Percentiles rank a stretch among this genome's conserved stretches.
Evolutionary conservation across 257 asterid species (phyloP).

Genomic region (Thymus quinquecostatus): DNA sequence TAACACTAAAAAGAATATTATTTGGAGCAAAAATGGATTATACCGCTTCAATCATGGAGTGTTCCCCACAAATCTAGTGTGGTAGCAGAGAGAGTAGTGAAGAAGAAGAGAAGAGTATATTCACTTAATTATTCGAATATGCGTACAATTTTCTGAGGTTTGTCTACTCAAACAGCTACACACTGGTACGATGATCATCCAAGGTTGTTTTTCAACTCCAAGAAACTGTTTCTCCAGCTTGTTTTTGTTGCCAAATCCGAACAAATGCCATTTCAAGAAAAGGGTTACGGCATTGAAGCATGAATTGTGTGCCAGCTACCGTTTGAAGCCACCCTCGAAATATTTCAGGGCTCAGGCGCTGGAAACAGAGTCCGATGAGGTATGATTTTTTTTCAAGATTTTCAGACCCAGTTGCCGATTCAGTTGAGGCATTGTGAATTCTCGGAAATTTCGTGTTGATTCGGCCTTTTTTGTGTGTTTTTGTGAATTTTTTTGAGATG

Average conservation of each 20-base stretch:
- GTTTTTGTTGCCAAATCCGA: constrained; percentile 22
- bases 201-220: constrained; percentile 26
- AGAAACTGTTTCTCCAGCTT: constrained; percentile 30
- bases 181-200: constrained; percentile 39
- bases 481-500: background rate
- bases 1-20: background rate
- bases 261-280: constrained; percentile 29
- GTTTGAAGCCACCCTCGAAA: constrained; percentile 26
- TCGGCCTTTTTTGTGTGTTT: constrained; percentile 4
- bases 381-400: constrained; percentile 19
- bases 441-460: constrained; percentile 12
- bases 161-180: constrained; percentile 17
- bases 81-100: background rate
- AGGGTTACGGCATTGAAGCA: constrained; percentile 23
- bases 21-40: constrained; percentile 1
- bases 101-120: background rate
- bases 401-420: background rate
- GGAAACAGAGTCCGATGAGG: constrained; percentile 34
- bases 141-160: background rate
- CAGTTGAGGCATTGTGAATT: constrained; percentile 14
- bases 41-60: background rate
- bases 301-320: constrained; percentile 15
- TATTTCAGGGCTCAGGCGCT: constrained; percentile 41
- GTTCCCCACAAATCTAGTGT: background rate
- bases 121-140: background rate